Evolutionary conservation across 371 early-diverging fungal species (phyloP), one percentile per base, ranked within the genome.

Genomic region (Homolaphlyctis polyrhiza): DNA sequence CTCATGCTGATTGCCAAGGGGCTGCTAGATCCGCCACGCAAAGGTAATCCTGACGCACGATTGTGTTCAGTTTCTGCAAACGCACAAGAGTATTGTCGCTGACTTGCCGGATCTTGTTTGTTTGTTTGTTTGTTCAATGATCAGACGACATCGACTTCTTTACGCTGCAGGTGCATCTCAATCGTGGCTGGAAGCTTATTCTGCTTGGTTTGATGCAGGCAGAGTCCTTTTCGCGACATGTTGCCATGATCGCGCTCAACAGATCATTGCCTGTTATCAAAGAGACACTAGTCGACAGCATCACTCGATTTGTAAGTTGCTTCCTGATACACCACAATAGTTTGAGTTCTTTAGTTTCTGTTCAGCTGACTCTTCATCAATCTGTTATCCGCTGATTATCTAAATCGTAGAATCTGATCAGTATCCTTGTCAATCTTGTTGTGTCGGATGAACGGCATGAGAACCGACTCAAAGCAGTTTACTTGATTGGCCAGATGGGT

Each of bases 101-200:
- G 1, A 27, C n/a, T 25, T 0, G 52, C 52, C 13, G 14, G 36
- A 35, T 58, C 58, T 34, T 21, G 13, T 58, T 1, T 34, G 58
- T 13, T 16, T n/a, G 23, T 35, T 58, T 16, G 1, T 35, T 43
- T 48, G 35, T 43, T 21, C 4, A 50, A 51, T 28, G 25, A 39
- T 28, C 45, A 72, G 80, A 72, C 43, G 80, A 79, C 51, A 69
- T 71, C 34, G 77, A 77, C 49, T 77, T 71, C 54, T 74, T 69
- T 36, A 74, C 75, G 11, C 71, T 73, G 8, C 82, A 81, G 66
- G 72, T 81, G 1, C 72, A 75, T 36, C 71, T 75, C 61, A 78
- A 78, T 60, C 69, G 82, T 30, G 78, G 70, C 1, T 81, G 82
- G 82, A 81, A 78, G 55, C 62, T 81, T 29, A 62, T 81, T 8